These are phyloP conservation scores for Anisodus tanguticus DNA, from an alignment of 257 asterid genomes.

Conservation along the genomic window DNA sequence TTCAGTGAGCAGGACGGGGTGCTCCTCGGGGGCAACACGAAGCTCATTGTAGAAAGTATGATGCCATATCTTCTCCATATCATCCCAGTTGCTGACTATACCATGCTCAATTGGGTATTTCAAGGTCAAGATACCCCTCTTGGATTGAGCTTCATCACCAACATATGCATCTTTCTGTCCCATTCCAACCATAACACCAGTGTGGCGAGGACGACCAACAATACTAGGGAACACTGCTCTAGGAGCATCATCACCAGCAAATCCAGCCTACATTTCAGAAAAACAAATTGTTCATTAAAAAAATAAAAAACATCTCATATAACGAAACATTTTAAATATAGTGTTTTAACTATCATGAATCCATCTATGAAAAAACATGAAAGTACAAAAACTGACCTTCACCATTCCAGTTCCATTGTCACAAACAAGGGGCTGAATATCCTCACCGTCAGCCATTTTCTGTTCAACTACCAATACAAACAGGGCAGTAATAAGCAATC, in stretches of 20 bases:
- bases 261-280: conserved; percentile 45
- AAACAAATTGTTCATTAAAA: not conserved
- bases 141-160: conserved; percentile 60
- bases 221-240: conserved; percentile 61
- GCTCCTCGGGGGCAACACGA: conserved; percentile 63
- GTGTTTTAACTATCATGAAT: not conserved
- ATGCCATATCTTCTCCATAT: conserved; percentile 64
- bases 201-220: conserved; percentile 59
- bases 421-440: conserved; percentile 30
- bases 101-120: conserved; percentile 61
- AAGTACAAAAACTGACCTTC: conserved; percentile 19
- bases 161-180: conserved; percentile 63
- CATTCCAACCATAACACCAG: conserved; percentile 65
- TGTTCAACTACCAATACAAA: conserved; percentile 7
- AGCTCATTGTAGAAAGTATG: conserved; percentile 62
- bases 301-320: not conserved
- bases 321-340: not conserved
- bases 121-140: conserved; percentile 60
- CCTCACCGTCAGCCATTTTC: conserved; percentile 33
- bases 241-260: conserved; percentile 64
- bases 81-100: conserved; percentile 62
- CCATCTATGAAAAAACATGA: not conserved
- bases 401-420: conserved; percentile 34
- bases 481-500: not conserved
- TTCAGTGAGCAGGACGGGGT: conserved; percentile 58